Evolutionary conservation across 805 yeast species (phyloP).

Genomic region (Kodamaea hsintzibuensis): DNA sequence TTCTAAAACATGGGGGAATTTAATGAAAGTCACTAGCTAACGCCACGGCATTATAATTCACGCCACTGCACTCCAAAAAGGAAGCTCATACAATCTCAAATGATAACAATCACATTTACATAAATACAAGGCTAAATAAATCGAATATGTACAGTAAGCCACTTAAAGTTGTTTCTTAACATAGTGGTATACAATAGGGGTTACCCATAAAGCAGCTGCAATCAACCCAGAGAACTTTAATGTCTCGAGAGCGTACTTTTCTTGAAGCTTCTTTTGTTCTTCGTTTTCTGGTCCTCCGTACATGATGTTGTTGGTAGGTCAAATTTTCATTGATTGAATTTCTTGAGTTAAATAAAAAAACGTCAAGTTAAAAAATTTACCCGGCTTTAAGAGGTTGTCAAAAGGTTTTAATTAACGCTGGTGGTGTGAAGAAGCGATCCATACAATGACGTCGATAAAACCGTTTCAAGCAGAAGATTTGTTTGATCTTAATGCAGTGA

Average conservation of each 20-base stretch:
- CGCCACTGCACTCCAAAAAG: too few relatives aligned
- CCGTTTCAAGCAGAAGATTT: constrained; percentile 90
- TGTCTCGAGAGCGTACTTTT: constrained; percentile 60
- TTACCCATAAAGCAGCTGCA: constrained; percentile 63
- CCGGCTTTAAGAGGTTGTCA: neutral
- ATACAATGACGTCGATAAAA: constrained; percentile 80
- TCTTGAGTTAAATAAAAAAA: neutral
- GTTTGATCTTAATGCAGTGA: constrained; percentile 69
- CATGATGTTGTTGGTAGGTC: constrained; percentile 22
- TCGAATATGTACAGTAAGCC: neutral
- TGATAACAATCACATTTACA: neutral
- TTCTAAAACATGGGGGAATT: too few relatives aligned
- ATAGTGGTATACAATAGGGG: constrained; percentile 57
- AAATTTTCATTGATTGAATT: neutral
- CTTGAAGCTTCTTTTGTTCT: constrained; percentile 67
- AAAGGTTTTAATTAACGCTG: neutral
- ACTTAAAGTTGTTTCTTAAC: constrained; percentile 47
- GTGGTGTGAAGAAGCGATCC: neutral
- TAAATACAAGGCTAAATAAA: neutral
- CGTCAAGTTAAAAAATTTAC: neutral
- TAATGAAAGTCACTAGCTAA: too few relatives aligned
- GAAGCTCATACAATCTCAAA: constrained; percentile 1
- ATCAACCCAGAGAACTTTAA: constrained; percentile 59
- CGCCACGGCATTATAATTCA: too few relatives aligned
- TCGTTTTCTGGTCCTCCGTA: constrained; percentile 59